Conservation (phyloP, 345 rosid genomes). For the Stellera chamaejasme region DNA sequence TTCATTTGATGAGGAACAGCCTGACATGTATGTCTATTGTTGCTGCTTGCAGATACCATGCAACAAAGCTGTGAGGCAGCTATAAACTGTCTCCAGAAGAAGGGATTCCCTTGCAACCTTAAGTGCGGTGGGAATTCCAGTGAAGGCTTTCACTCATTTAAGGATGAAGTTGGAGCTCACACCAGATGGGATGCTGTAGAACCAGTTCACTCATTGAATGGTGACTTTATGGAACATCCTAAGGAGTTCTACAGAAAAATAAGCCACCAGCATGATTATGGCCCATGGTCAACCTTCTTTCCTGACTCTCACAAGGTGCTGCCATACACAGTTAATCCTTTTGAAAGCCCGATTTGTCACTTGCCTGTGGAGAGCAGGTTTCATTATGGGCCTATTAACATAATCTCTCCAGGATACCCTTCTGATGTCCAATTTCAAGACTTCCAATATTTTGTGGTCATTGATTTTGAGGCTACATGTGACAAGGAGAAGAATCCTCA, state of each 20-base stretch:
- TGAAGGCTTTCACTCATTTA: conserved; percentile 29
- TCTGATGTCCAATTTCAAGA: conserved; percentile 39
- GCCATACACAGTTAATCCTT: conserved; percentile 30
- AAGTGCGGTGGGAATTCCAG: conserved; percentile 28
- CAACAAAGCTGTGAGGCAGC: conserved; percentile 47
- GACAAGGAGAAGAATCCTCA: conserved; percentile 37
- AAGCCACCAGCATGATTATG: conserved; percentile 27
- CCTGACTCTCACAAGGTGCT: conserved; percentile 33
- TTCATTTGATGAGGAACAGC: background rate
- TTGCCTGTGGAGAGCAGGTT: conserved; percentile 32
- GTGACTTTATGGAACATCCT: conserved; percentile 28
- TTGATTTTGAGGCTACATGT: conserved; percentile 55
- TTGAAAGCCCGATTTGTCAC: conserved; percentile 34
- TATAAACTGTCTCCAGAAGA: conserved; percentile 35
- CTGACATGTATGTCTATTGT: background rate
- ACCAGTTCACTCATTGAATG: conserved; percentile 21
- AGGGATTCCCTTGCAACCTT: conserved; percentile 30
- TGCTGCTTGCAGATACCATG: conserved; percentile 30
- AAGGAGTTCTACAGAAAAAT: conserved; percentile 32
- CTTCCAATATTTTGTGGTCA: conserved; percentile 43
- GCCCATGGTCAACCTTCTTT: conserved; percentile 32
- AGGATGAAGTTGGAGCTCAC: conserved; percentile 26
- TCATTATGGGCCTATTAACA: conserved; percentile 31
- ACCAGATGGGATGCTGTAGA: conserved; percentile 25
- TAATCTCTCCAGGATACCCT: conserved; percentile 27